Percentiles rank a stretch among this genome's conserved stretches.
Evolutionary conservation across 2,329 filamentous ascomycete species (phyloP).

Genomic region (Colletotrichum truncatum): DNA sequence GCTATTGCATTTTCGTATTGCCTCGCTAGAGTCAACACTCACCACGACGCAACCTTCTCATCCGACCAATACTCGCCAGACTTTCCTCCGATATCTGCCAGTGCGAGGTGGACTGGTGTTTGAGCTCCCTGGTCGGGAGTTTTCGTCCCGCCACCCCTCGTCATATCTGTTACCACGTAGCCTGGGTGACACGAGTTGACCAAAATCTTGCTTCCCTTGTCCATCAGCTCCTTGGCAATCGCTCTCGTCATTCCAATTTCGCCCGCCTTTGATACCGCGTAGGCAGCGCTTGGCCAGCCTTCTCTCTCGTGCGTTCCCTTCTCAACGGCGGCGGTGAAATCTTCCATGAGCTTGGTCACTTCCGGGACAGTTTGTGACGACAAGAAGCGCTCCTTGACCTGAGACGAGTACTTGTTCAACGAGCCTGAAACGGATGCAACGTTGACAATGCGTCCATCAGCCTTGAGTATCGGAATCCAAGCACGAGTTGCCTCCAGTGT

Average conservation of each 20-base stretch:
- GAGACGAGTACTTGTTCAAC: slow-evolving; percentile 55
- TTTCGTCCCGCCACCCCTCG: slow-evolving; percentile 46
- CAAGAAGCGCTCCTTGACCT: slow-evolving; percentile 52
- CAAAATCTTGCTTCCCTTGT: slow-evolving; percentile 36
- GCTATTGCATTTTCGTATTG: too few species aligned
- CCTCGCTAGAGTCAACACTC: too few species aligned
- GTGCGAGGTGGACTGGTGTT: slow-evolving; percentile 52
- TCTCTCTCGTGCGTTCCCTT: slow-evolving; percentile 52
- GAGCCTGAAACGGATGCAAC: slow-evolving; percentile 54
- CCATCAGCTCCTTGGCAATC: slow-evolving; percentile 43
- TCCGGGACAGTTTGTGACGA: slow-evolving; percentile 48
- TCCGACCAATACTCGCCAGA: slow-evolving; percentile 49
- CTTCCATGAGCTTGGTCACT: slow-evolving; percentile 56
- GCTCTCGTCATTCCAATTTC: slow-evolving; percentile 50
- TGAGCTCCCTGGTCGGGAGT: slow-evolving; percentile 53
- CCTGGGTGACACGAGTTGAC: slow-evolving; percentile 53
- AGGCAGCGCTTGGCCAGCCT: slow-evolving; percentile 59
- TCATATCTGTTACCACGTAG: slow-evolving; percentile 57
- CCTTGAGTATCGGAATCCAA: slow-evolving; percentile 55
- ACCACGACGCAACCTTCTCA: slow-evolving; percentile 46
- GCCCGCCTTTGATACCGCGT: slow-evolving; percentile 56
- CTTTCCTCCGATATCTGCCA: slow-evolving; percentile 46
- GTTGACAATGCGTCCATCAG: slow-evolving; percentile 57
- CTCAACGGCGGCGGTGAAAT: slow-evolving; percentile 56
- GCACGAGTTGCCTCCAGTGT: slow-evolving; percentile 54